Evolutionary conservation across 148 eudicot species (phyloP).

Genomic region (Vaccinium corymbosum): DNA sequence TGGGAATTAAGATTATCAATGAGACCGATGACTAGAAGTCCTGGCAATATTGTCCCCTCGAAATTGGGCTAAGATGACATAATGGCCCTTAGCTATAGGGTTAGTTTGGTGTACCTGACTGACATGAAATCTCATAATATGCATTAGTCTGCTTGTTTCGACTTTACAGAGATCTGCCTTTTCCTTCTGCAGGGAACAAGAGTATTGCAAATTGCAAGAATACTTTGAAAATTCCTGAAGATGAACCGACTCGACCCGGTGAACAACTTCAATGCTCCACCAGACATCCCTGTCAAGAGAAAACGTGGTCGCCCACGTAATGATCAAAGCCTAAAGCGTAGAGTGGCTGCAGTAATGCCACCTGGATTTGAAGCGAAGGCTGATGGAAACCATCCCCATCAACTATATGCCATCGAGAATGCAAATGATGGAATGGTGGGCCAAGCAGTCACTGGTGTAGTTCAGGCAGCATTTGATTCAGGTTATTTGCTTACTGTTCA

Average conservation of each 20-base stretch:
- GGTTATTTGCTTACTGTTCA: slow-evolving; percentile 46
- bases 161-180: neutral
- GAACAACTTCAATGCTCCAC: slow-evolving; percentile 26
- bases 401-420: slow-evolving; percentile 19
- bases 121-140: neutral
- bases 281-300: slow-evolving; percentile 40
- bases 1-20: neutral
- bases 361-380: slow-evolving; percentile 23
- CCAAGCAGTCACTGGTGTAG: slow-evolving; percentile 45
- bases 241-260: slow-evolving; percentile 48
- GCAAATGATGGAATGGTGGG: slow-evolving; percentile 32
- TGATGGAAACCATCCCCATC: slow-evolving; percentile 18
- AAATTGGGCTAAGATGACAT: neutral
- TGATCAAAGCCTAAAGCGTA: slow-evolving; percentile 43
- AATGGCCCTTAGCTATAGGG: neutral
- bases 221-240: slow-evolving; percentile 20
- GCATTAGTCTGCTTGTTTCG: neutral
- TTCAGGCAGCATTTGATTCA: slow-evolving; percentile 47
- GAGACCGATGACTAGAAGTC: neutral
- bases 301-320: slow-evolving; percentile 89
- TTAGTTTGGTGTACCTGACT: neutral
- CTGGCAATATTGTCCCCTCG: neutral
- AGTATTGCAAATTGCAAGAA: neutral
- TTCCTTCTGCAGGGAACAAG: neutral
- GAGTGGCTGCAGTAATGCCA: slow-evolving; percentile 20